Conservation (phyloP, 2,329 filamentous ascomycete genomes). For the Hyphodiscus sp. region DNA sequence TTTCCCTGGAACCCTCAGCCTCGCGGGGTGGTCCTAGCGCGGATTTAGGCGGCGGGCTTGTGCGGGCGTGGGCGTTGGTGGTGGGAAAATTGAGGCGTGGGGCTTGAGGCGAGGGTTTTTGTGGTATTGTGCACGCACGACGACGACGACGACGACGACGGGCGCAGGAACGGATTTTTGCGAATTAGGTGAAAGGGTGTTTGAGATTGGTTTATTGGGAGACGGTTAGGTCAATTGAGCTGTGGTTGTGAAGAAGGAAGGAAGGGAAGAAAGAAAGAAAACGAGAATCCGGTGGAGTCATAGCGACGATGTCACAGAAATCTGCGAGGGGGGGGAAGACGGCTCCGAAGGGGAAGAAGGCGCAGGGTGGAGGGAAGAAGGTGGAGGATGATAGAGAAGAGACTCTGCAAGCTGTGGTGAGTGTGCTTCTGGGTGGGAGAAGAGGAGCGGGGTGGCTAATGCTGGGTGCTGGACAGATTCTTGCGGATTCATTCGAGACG, state of each 20-base stretch:
- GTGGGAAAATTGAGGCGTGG: no score
- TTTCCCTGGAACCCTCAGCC: neutral
- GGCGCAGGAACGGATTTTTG: no score
- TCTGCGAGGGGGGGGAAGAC: conserved; percentile 19
- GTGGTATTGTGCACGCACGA: no score
- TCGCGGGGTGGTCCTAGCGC: conserved; percentile 1
- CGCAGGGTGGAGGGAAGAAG: conserved; percentile 17
- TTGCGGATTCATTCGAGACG: conserved; percentile 92
- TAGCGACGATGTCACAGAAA: conserved; percentile 21
- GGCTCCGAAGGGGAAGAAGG: conserved; percentile 26
- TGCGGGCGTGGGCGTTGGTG: no score
- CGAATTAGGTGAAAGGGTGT: no score
- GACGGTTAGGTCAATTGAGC: neutral
- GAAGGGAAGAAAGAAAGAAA: no score
- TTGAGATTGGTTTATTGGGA: neutral
- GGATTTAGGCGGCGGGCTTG: no score
- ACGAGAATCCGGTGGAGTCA: conserved; percentile 6
- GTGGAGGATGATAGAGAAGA: conserved; percentile 31
- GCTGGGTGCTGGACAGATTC: conserved; percentile 50
- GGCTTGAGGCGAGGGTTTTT: no score
- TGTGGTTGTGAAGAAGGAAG: no score
- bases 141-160: no score
- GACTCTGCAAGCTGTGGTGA: conserved; percentile 32
- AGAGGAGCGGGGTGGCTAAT: neutral
- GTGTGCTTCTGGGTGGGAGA: neutral